These are phyloP conservation scores for Prunella vulgaris DNA, from an alignment of 257 asterid species.

Conservation along the genomic window DNA sequence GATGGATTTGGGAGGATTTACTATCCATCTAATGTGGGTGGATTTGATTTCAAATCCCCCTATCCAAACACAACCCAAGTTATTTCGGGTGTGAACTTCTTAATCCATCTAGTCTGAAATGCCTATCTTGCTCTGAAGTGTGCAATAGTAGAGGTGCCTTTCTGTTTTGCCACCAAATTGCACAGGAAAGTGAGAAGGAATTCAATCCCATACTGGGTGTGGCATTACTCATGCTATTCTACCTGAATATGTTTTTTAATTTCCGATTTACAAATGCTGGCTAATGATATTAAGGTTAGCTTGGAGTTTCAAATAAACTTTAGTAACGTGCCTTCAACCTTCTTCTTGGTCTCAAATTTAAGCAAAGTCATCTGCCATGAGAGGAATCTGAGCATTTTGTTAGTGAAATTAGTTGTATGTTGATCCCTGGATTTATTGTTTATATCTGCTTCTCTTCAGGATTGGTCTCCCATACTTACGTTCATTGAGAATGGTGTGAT, in stretches of 20 bases:
- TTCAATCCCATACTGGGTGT: background rate
- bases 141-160: background rate
- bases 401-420: conserved; percentile 7
- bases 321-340: background rate
- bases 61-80: background rate
- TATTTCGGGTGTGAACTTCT: conserved; percentile 7
- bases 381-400: background rate
- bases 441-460: conserved; percentile 44
- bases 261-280: background rate
- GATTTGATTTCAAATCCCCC: background rate
- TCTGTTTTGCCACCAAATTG: conserved; percentile 10
- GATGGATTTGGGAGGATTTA: background rate
- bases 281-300: background rate
- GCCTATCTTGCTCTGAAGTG: conserved; percentile 3
- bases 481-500: conserved; percentile 55
- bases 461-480: conserved; percentile 67
- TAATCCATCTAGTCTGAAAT: background rate
- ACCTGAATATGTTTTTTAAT: background rate
- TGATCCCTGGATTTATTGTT: conserved; percentile 19
- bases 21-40: background rate
- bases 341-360: conserved; percentile 7
- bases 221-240: background rate
- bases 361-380: background rate
- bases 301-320: conserved; percentile 15
- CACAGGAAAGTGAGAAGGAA: background rate